Percentiles rank a stretch among this genome's conserved stretches.
phyloP scores from a whole-genome alignment of 371 early-diverging fungal species.

The Capillidium heterosporum region DNA sequence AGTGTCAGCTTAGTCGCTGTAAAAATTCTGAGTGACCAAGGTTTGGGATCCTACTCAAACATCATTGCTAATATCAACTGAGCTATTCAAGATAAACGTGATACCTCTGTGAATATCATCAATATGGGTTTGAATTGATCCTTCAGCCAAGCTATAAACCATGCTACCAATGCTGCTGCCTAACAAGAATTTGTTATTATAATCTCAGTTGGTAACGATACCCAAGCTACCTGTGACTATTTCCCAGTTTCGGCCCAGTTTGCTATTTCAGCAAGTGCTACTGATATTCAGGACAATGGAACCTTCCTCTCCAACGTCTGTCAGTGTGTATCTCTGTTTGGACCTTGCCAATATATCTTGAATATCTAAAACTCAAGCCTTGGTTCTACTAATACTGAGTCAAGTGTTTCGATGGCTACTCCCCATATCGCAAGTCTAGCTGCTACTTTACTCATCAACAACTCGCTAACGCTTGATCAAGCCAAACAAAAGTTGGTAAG shows the following conservation, averaged over 20 bases:
- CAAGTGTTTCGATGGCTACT: slow-evolving; percentile 66
- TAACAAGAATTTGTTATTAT: slow-evolving; percentile 30
- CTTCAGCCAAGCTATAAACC: slow-evolving; percentile 10
- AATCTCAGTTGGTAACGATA: slow-evolving; percentile 52
- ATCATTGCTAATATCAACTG: slow-evolving; percentile 62
- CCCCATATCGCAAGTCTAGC: slow-evolving; percentile 70
- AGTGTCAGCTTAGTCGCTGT: slow-evolving; percentile 63
- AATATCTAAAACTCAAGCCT: slow-evolving; percentile 18
- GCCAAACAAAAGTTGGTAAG: not conserved
- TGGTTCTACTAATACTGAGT: slow-evolving; percentile 20
- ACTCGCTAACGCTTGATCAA: not conserved
- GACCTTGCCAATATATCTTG: slow-evolving; percentile 22
- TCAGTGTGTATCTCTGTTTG: slow-evolving; percentile 39
- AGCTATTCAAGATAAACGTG: slow-evolving; percentile 20
- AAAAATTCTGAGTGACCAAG: slow-evolving; percentile 51
- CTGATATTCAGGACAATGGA: slow-evolving; percentile 23
- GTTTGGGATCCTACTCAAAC: slow-evolving; percentile 42
- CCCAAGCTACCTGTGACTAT: slow-evolving; percentile 36
- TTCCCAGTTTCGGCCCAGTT: slow-evolving; percentile 37
- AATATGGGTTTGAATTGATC: slow-evolving; percentile 32
- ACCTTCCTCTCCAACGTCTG: slow-evolving; percentile 41
- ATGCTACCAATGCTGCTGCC: slow-evolving; percentile 24
- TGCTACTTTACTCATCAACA: slow-evolving; percentile 19
- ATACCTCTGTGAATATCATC: slow-evolving; percentile 17
- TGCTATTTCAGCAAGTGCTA: slow-evolving; percentile 49